Evolutionary conservation across 202 grass and related monocot genomes (phyloP).

Genomic region (Dendrocalamus latiflorus): DNA sequence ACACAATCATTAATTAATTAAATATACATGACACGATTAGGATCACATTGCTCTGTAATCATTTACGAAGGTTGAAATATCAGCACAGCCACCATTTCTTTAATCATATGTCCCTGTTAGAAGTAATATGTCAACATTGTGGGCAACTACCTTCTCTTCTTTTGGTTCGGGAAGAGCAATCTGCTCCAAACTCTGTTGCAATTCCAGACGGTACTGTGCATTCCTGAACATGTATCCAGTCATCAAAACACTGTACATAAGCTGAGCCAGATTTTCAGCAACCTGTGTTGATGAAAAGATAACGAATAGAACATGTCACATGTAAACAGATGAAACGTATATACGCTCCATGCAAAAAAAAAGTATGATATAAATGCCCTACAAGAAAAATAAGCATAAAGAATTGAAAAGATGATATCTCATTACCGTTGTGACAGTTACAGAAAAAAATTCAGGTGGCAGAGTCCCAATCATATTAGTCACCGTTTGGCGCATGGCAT

Average conservation of each 20-base stretch:
- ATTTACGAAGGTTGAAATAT: no score
- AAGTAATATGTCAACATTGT: not conserved
- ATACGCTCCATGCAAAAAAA: not conserved
- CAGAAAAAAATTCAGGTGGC: no score
- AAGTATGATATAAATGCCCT: not conserved
- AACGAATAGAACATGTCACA: slow-evolving; percentile 12
- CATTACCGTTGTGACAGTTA: slow-evolving; percentile 68
- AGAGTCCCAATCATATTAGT: no score
- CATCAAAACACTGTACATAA: slow-evolving; percentile 52
- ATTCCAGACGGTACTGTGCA: slow-evolving; percentile 71
- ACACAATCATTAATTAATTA: no score
- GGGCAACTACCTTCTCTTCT: slow-evolving; percentile 45
- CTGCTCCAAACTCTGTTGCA: slow-evolving; percentile 86
- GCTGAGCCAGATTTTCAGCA: slow-evolving; percentile 91
- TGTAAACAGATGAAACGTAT: not conserved
- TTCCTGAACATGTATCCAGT: slow-evolving; percentile 99
- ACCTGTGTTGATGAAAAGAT: slow-evolving; percentile 50
- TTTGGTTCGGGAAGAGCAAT: slow-evolving; percentile 81
- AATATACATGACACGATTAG: no score
- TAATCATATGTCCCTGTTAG: no score
- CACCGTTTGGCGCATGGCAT: slow-evolving; percentile 81
- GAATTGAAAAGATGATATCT: not conserved
- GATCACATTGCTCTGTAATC: no score
- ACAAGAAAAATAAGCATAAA: not conserved
- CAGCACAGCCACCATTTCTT: no score